A percentile compares a stretch with the other conserved stretches of the same genome.
Conservation (phyloP, 176 grass and related monocot genomes). For the Eragrostis nindensis region DNA sequence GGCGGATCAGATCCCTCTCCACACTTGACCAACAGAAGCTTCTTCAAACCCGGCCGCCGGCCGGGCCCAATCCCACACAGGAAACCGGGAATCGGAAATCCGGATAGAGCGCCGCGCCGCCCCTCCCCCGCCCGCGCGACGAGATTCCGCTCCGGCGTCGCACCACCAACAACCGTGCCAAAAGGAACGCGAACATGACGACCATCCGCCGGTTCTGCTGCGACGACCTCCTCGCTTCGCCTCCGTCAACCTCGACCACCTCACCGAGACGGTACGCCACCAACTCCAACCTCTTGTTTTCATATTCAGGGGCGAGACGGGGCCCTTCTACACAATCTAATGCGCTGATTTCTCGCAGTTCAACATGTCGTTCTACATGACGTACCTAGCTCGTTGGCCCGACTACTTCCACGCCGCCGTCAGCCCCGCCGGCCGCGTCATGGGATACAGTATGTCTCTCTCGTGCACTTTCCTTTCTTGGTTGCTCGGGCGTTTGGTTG, state of each 20-base stretch:
- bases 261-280: slow-evolving; percentile 75
- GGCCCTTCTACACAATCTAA: slow-evolving; percentile 8
- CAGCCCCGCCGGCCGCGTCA: slow-evolving; percentile 71
- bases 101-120: slow-evolving; percentile 20
- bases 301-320: not conserved
- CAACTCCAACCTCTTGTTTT: not conserved
- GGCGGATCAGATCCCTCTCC: not conserved
- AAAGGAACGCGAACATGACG: slow-evolving; percentile 53
- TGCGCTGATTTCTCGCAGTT: slow-evolving; percentile 51
- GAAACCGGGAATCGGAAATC: slow-evolving; percentile 9
- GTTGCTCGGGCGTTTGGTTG: not conserved
- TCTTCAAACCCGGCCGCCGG: not conserved
- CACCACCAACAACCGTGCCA: not conserved
- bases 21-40: not conserved
- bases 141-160: slow-evolving; percentile 16
- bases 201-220: slow-evolving; percentile 97
- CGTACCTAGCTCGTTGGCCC: slow-evolving; percentile 95
- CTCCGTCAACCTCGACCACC: slow-evolving; percentile 93
- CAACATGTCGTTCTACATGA: slow-evolving; percentile 99
- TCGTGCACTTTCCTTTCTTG: not conserved
- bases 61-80: not conserved
- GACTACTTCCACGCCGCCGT: slow-evolving; percentile 93
- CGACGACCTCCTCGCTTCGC: slow-evolving; percentile 93
- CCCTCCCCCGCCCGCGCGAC: not conserved
- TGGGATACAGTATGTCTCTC: slow-evolving; percentile 88